Conservation (phyloP, 805 yeast genomes). For the Ascoidea rubescens region DNA sequence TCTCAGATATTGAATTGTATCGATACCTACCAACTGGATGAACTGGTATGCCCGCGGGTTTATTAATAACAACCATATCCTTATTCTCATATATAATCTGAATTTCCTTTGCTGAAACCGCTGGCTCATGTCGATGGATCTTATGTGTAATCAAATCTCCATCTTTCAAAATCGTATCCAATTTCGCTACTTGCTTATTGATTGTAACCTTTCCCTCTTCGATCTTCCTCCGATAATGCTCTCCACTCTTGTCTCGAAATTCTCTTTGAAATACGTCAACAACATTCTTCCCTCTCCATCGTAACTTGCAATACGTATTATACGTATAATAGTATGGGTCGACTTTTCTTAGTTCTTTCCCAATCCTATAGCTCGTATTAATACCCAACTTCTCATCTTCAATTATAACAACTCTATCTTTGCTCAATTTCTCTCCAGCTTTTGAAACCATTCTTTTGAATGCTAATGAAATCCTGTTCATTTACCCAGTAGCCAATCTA, state of each 20-base stretch:
- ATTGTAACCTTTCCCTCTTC: conserved; percentile 57
- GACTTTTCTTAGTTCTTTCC: conserved; percentile 54
- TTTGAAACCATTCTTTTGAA: too few species aligned
- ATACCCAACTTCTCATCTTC: too few species aligned
- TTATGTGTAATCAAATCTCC: conserved; percentile 77
- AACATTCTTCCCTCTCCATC: conserved; percentile 83
- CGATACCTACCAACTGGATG: conserved; percentile 89
- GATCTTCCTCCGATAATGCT: conserved; percentile 44
- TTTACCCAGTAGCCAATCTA: too few species aligned
- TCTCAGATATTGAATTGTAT: conserved; percentile 57
- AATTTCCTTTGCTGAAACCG: conserved; percentile 40
- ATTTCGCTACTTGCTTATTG: conserved; percentile 33
- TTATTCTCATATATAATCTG: conserved; percentile 62
- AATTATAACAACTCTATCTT: too few species aligned
- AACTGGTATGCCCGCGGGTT: conserved; percentile 90
- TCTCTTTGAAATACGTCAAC: conserved; percentile 74
- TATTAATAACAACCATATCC: conserved; percentile 69
- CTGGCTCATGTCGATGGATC: conserved; percentile 83
- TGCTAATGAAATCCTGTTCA: too few species aligned
- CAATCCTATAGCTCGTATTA: conserved; percentile 19
- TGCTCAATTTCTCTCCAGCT: too few species aligned
- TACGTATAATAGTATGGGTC: conserved; percentile 83
- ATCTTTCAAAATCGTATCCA: conserved; percentile 58
- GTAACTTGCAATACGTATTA: conserved; percentile 74
- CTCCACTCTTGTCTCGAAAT: conserved; percentile 65